Evolutionary conservation across 345 rosid species (phyloP), one percentile per base, ranked within the genome.

Genomic region (Hibiscus syriacus): DNA sequence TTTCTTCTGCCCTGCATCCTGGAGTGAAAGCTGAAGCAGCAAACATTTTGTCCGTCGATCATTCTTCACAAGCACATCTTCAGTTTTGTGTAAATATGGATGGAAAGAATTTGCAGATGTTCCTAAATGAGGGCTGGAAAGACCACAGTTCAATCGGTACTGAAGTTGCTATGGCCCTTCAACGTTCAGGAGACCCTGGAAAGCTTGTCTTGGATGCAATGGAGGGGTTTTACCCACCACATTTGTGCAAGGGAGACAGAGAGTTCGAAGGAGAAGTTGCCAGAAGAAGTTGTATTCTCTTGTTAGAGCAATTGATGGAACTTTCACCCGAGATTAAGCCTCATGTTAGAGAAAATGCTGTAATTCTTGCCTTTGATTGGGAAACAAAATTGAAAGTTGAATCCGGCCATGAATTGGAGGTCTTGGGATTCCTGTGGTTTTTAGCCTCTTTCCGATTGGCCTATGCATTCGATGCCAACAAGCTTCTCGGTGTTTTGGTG

Each of bases 361-460:
- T 48, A 56, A 53, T 57, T 19, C 53, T 80, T 38, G 78, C 80
- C 22, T 2, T n/a, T 19, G 63, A 65, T 69, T 77, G 74, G 80
- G 65, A 49, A 32, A 41, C 49, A 17, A 75, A 70, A 72, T 38
- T 82, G 75, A 64, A n/a, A 11, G 14, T 10, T 7, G 73, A 70
- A 43, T 32, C 56, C 0, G 52, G 52, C 17, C 46, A 79, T 62
- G 17, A 25, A 23, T 49, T 56, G 29, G 78, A 75, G 65, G 73
- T 78, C 9, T 32, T 78, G 70, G 84, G 79, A 38, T 69, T 78
- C 69, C 68, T 80, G 70, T 53, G 2, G 52, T 74, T 80, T 43
- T 23, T 80, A 54, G 78, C 45, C 65, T 55, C 72, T 8, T 82
- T 68, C 54, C 38, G 66, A 39, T 45, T 82, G 62, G 78, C 60